phyloP scores from a whole-genome alignment of 2,329 filamentous ascomycete species.

The Nothopassalora personata region DNA sequence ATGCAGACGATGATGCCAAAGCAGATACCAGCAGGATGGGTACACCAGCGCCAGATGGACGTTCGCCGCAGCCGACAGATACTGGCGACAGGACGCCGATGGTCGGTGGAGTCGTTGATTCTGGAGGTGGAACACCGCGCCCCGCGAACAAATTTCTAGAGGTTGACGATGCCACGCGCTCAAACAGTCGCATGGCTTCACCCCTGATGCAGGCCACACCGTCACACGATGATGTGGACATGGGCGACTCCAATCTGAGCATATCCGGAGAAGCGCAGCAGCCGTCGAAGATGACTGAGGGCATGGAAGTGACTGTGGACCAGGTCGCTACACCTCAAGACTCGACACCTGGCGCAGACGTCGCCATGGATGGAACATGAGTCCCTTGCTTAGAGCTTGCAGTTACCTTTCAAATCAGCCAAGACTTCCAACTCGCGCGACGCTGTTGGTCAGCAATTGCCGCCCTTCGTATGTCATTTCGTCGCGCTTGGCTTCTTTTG shows the following conservation, averaged over 20 bases:
- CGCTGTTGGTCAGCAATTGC: constrained; percentile 8
- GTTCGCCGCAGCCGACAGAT: constrained; percentile 23
- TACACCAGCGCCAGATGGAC: constrained; percentile 41
- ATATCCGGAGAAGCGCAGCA: constrained; percentile 7
- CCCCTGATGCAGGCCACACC: constrained; percentile 19
- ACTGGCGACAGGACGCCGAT: constrained; percentile 36
- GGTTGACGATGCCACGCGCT: constrained; percentile 23
- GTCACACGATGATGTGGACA: constrained; percentile 26
- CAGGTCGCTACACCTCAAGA: background rate
- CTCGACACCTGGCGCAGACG: background rate
- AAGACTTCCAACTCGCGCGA: background rate
- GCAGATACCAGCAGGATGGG: constrained; percentile 41
- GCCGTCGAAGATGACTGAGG: constrained; percentile 10
- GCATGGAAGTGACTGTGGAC: constrained; percentile 18
- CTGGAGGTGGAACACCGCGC: constrained; percentile 17
- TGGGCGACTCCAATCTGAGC: constrained; percentile 19
- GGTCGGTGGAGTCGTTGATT: constrained; percentile 31
- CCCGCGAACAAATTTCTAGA: constrained; percentile 27
- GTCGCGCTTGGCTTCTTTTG: no score
- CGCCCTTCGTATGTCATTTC: constrained; percentile 9
- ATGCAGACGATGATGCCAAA: constrained; percentile 36
- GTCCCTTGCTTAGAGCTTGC: background rate
- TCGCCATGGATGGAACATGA: constrained; percentile 6
- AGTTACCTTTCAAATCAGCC: background rate
- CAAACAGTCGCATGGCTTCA: constrained; percentile 21